Percentiles rank a stretch among this genome's conserved stretches.
phyloP scores from a whole-genome alignment of 495 filamentous ascomycete species.

The Lasiosphaeris hirsuta region DNA sequence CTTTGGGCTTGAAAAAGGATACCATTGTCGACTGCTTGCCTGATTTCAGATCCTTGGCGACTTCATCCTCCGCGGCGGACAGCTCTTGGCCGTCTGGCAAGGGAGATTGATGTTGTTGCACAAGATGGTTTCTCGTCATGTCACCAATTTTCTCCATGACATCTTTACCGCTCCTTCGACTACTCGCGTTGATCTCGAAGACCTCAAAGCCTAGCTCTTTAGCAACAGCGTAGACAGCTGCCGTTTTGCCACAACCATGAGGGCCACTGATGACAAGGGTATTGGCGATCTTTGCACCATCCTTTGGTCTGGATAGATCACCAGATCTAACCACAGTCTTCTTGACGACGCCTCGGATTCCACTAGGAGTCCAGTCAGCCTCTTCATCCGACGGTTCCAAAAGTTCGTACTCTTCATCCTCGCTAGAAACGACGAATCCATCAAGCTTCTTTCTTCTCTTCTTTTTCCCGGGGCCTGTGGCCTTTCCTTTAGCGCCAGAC shows the following conservation, averaged over 20 bases:
- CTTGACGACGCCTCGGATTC: constrained; percentile 37
- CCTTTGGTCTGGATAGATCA: constrained; percentile 46
- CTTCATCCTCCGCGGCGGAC: constrained; percentile 35
- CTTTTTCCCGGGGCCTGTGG: constrained; percentile 54
- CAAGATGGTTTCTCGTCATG: constrained; percentile 93
- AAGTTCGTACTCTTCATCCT: constrained; percentile 75
- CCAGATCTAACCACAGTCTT: constrained; percentile 64
- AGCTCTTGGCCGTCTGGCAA: constrained; percentile 18
- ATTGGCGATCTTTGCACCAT: constrained; percentile 45
- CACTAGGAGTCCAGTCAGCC: constrained; percentile 46
- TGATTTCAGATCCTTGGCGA: constrained; percentile 56
- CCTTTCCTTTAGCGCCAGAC: constrained; percentile 38
- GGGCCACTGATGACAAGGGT: constrained; percentile 86
- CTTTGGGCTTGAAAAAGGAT: constrained; percentile 69
- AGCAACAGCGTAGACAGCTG: constrained; percentile 88
- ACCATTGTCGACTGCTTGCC: constrained; percentile 74
- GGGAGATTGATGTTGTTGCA: constrained; percentile 44
- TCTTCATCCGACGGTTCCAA: constrained; percentile 67
- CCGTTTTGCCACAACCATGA: constrained; percentile 88
- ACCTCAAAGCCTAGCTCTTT: constrained; percentile 93
- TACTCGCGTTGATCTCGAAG: constrained; percentile 88
- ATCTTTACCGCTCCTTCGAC: constrained; percentile 81
- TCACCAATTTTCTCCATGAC: constrained; percentile 89
- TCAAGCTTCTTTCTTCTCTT: constrained; percentile 71
- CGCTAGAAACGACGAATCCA: constrained; percentile 81